phyloP scores from a whole-genome alignment of 2,329 filamentous ascomycete species.

The Curvularia eragrostidis region DNA sequence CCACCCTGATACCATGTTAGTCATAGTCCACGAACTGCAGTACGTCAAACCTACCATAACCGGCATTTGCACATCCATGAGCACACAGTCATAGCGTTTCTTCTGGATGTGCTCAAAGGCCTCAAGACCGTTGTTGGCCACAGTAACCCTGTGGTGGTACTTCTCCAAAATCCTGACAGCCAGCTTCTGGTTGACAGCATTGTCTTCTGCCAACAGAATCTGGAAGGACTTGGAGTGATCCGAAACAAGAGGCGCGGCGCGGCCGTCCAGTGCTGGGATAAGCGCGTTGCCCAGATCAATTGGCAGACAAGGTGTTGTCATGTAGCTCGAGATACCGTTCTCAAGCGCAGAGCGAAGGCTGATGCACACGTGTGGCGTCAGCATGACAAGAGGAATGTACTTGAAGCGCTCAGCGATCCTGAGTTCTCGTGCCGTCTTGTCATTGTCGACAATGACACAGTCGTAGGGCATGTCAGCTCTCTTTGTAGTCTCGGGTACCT shows the following conservation, averaged over 20 bases:
- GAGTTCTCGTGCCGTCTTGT: conserved; percentile 84
- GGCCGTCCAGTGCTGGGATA: conserved; percentile 91
- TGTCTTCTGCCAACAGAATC: conserved; percentile 94
- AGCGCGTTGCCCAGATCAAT: conserved; percentile 96
- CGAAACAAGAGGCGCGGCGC: conserved; percentile 86
- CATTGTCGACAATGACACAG: conserved; percentile 93
- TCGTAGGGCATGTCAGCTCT: conserved; percentile 73
- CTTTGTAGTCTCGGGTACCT: conserved; percentile 64
- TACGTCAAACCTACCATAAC: conserved; percentile 75
- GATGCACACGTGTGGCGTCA: conserved; percentile 88
- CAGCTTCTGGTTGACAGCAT: conserved; percentile 93
- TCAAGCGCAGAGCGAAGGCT: conserved; percentile 93
- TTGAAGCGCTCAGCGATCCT: conserved; percentile 94
- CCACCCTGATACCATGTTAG: conserved; percentile 71
- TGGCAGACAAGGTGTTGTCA: conserved; percentile 93
- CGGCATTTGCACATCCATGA: conserved; percentile 99
- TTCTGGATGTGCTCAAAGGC: conserved; percentile 91
- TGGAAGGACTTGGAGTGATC: conserved; percentile 96
- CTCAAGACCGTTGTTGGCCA: conserved; percentile 93
- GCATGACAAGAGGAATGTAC: conserved; percentile 92
- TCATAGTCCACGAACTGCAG: not conserved
- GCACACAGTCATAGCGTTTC: conserved; percentile 91
- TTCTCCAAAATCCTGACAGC: conserved; percentile 98
- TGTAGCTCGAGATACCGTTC: conserved; percentile 96
- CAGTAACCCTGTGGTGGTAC: conserved; percentile 89